These are phyloP conservation scores for Papiliotrema flavescens DNA, from an alignment of 1,284 basidiomycete species.

Conservation along the genomic window DNA sequence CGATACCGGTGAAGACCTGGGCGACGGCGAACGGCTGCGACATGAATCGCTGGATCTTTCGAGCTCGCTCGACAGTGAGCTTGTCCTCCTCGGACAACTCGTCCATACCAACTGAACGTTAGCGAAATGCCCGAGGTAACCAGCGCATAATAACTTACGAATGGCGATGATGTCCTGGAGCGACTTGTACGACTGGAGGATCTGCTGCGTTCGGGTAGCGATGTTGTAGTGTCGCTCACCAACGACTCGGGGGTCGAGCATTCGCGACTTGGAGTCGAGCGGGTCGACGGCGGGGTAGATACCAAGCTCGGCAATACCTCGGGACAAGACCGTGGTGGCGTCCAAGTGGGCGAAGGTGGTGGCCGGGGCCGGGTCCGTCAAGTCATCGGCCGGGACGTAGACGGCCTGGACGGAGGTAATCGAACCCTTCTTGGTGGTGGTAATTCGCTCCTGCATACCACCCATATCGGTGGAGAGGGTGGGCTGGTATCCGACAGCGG, in stretches of 20 bases:
- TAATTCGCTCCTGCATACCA: constrained; percentile 99
- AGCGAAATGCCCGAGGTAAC: constrained; percentile 1
- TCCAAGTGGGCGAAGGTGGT: constrained; percentile 99
- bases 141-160: constrained; percentile 18
- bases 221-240: constrained; percentile 89
- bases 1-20: constrained; percentile 98
- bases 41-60: constrained; percentile 85
- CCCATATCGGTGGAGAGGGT: constrained; percentile 99
- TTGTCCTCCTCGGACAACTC: constrained; percentile 99
- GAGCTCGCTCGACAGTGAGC: constrained; percentile 75
- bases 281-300: constrained; percentile 99
- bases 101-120: constrained; percentile 84
- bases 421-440: constrained; percentile 99
- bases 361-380: constrained; percentile 99
- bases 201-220: constrained; percentile 94
- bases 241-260: constrained; percentile 98
- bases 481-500: constrained; percentile 99
- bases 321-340: constrained; percentile 96
- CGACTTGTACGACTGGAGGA: constrained; percentile 99
- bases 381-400: constrained; percentile 99
- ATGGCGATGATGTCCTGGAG: constrained; percentile 71
- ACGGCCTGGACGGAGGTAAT: constrained; percentile 99
- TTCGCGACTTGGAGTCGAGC: constrained; percentile 98
- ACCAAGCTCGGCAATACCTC: constrained; percentile 98
- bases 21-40: constrained; percentile 99